Conservation (phyloP, 208 protist species). For the Acanthamoeba castellanii region DNA sequence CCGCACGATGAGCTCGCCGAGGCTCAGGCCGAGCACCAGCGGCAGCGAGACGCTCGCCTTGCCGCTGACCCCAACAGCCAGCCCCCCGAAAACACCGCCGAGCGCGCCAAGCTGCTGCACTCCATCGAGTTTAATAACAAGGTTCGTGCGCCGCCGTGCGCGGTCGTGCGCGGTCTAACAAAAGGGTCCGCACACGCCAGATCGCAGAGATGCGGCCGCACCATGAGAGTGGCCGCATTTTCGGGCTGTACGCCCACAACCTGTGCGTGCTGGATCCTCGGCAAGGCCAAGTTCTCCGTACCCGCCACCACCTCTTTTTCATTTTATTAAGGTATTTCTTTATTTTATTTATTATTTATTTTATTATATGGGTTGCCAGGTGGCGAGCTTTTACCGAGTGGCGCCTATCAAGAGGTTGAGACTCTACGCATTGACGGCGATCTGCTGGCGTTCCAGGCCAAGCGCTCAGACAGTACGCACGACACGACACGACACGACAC, state of each 20-base stretch:
- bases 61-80: background rate
- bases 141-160: background rate
- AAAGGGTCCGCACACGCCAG: background rate
- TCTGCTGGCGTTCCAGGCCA: background rate
- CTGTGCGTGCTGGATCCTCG: background rate
- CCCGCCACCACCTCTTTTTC: no score
- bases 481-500: background rate
- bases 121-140: background rate
- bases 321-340: background rate
- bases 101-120: background rate
- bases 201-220: background rate
- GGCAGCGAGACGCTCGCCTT: background rate
- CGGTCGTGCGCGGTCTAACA: background rate
- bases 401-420: background rate
- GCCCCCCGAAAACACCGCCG: background rate
- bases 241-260: background rate
- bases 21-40: background rate
- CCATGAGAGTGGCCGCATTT: background rate
- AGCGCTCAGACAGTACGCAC: background rate
- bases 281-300: background rate
- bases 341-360: background rate
- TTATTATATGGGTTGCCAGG: no score
- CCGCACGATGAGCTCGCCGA: background rate
- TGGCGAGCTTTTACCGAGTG: background rate
- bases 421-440: background rate